Base-by-base conservation (phyloP, 345 rosid genomes). In the Citrus hindsii region DNA sequence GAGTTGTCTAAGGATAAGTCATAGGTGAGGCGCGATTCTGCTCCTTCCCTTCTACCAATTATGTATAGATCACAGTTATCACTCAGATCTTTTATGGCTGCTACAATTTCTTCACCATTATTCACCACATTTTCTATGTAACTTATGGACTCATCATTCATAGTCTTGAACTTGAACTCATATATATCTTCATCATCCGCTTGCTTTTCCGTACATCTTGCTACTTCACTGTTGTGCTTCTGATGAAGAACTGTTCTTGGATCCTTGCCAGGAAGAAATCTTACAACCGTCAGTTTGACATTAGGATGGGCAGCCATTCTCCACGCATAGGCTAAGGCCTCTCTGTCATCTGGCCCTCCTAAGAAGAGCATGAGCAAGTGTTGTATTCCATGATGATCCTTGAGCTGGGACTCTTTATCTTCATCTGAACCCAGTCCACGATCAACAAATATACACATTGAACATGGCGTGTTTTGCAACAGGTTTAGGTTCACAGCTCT, bases 321-420 rank as follows among this genome's bases (percentile, higher is more conserved):
- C 88, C 92, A 82, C 1, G 92, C 92, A 38, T 85, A 92, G 0
- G 91, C 76, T 66, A 92, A 78, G 18, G 96, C 98, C 74, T 94
- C 97, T 33, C 95, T 80, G 30, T 92, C 96, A 28, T 91, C 94
- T 0, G 76, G 84, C 6, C 95, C 97, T 0, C 96, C 94, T 2
- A 84, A 0, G 77, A 87, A 94, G 33, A 90, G 18, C 91, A 89
- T 78, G n/a, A 82, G 76, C 1, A 79, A 33, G 22, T 38, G 71
- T 67, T 60, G 9, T 9, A 22, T 9, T 16, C 73, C 73, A 35
- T 56, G 46, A 0, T 70, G 51, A 13, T 46, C 70, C 61, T 56
- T 51, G 67, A 79, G 81, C 18, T 74, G 81, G 48, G 61, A 6
- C 19, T 84, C 76, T 53, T 79, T 85, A 3, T 78, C 58, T 37